These are phyloP conservation scores for Apophysomyces variabilis DNA, from an alignment of 371 early-diverging fungal genomes.

Conservation along the genomic window DNA sequence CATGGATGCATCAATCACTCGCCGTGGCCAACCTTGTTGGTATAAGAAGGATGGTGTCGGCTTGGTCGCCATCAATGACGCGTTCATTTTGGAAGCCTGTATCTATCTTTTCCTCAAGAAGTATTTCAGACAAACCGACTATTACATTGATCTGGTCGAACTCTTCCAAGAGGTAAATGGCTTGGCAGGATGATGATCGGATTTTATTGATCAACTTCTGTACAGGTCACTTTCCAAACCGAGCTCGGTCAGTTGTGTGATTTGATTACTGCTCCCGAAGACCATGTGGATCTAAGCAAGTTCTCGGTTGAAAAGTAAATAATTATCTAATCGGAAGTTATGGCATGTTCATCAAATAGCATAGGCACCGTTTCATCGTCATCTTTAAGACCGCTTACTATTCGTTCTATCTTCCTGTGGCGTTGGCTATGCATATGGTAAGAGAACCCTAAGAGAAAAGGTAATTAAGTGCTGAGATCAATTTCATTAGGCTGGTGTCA, in stretches of 20 bases:
- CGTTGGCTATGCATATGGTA: conserved; percentile 89
- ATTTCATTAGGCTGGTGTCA: conserved; percentile 68
- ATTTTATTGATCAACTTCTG: not conserved
- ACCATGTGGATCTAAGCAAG: conserved; percentile 84
- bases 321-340: not conserved
- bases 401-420: conserved; percentile 98
- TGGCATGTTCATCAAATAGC: not conserved
- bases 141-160: conserved; percentile 90
- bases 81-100: conserved; percentile 89
- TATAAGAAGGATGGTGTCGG: conserved; percentile 85
- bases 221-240: conserved; percentile 88
- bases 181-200: not conserved
- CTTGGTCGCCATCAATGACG: conserved; percentile 94
- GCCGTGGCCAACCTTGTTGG: conserved; percentile 97
- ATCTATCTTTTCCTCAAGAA: conserved; percentile 92
- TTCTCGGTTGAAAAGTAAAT: conserved; percentile 88
- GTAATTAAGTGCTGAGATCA: not conserved
- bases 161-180: conserved; percentile 83
- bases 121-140: conserved; percentile 82
- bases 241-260: conserved; percentile 97
- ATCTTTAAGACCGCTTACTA: conserved; percentile 98
- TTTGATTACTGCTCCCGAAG: conserved; percentile 95
- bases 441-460: conserved; percentile 4
- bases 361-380: conserved; percentile 89
- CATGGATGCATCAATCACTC: conserved; percentile 95